Base-by-base conservation (phyloP, 2,329 filamentous ascomycete species). In the Cladosporium sp. region DNA sequence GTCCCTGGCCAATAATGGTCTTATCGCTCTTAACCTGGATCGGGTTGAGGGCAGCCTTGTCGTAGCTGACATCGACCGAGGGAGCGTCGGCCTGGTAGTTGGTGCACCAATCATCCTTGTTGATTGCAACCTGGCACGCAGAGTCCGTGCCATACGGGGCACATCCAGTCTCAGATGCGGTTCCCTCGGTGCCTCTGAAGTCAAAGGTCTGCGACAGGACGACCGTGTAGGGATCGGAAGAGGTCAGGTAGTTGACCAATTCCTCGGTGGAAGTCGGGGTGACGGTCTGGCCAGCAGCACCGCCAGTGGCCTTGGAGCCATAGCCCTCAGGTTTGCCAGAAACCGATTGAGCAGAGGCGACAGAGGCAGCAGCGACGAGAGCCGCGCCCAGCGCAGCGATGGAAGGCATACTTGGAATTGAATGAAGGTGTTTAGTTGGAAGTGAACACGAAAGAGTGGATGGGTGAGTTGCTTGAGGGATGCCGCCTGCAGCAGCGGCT, bases 231-330 rank as follows among this genome's bases (percentile, higher is more conserved):
- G 84, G 66, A 17, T 74, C 69, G 58, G 71, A 73, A 69, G 86
- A 82, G 9, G 76, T 75, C 5, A 88, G 79, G 73, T 85, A 87
- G 43, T 74, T 78, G 69, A 82, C 80, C 49, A 87, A 80, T 78
- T 88, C 76, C 22, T 73, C 76, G 38, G 71, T 84, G 50, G 76
- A 63, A 28, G 63, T 62, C 30, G 63, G 66, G n/a, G 64, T 68
- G 52, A 66, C 64, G 2, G 70, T 66, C 22, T 76, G 72, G 25
- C 81, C 83, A 60, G 65, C 75, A 55, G 82, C 83, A 67, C 84
- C 84, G 45, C 84, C 84, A 49, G 54, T 56, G 34, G 54, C 15
- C 83, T 86, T 38, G 82, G 79, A 45, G 80, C 80, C 61, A 73
- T 72, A 25, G 76, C 77, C 60, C 34, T 56, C 54, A 14, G 54